Evolutionary conservation across 169 alveolate genomes (phyloP).

Genomic region (Plasmodium vivax): DNA sequence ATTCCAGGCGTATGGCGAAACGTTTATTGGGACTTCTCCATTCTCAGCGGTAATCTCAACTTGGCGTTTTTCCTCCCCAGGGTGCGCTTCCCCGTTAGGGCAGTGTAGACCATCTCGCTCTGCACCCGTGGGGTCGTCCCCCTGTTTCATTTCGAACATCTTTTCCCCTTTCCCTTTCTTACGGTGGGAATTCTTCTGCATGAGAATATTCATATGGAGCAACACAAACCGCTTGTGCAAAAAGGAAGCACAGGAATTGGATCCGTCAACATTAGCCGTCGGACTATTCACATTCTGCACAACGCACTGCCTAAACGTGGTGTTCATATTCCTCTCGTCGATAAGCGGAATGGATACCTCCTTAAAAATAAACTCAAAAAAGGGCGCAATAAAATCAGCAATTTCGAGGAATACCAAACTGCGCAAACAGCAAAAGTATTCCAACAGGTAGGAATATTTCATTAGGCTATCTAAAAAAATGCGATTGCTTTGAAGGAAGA

Average conservation of each 20-base stretch:
- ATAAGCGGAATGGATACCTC: slow-evolving; percentile 43
- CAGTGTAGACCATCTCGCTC: not conserved
- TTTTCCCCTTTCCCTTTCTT: not conserved
- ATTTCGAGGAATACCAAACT: slow-evolving; percentile 75
- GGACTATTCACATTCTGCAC: not conserved
- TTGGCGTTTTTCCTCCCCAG: not conserved
- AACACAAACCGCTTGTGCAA: slow-evolving; percentile 53
- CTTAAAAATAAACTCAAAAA: slow-evolving; percentile 72
- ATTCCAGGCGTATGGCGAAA: not conserved
- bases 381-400: slow-evolving; percentile 55
- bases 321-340: slow-evolving; percentile 62
- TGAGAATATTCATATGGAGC: slow-evolving; percentile 53
- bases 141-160: not conserved
- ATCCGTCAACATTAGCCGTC: not conserved
- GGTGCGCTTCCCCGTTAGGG: not conserved
- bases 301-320: slow-evolving; percentile 66
- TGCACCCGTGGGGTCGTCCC: not conserved
- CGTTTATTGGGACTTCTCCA: too few species aligned
- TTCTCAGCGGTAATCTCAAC: not conserved
- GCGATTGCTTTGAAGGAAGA: slow-evolving; percentile 52
- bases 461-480: slow-evolving; percentile 67
- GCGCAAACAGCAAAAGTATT: slow-evolving; percentile 69
- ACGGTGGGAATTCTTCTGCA: slow-evolving; percentile 7
- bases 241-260: slow-evolving; percentile 48
- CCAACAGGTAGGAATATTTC: slow-evolving; percentile 54